Percentiles rank a stretch among this genome's conserved stretches.
Conservation (phyloP, 495 filamentous ascomycete species). For the Saxophila tyrrhenica region DNA sequence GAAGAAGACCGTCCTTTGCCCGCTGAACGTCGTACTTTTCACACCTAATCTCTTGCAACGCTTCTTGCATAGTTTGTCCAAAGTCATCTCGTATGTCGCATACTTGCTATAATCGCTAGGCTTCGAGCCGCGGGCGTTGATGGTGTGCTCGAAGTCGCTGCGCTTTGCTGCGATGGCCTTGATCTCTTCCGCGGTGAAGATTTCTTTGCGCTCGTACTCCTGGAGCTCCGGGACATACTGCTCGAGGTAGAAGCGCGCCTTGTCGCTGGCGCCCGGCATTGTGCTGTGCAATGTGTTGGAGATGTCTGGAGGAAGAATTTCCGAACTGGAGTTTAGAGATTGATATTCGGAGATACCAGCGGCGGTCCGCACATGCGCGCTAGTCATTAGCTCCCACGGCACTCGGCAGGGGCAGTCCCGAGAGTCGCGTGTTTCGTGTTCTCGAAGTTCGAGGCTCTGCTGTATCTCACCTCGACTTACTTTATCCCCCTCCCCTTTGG, state of each 20-base stretch:
- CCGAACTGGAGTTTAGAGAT: not conserved
- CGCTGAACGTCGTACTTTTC: conserved; percentile 48
- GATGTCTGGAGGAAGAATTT: not conserved
- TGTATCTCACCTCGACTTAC: too few relatives aligned
- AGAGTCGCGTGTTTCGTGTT: not conserved
- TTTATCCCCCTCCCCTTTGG: too few relatives aligned
- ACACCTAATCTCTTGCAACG: conserved; percentile 69
- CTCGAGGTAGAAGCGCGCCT: conserved; percentile 89
- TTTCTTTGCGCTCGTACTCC: conserved; percentile 74
- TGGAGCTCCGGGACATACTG: conserved; percentile 81
- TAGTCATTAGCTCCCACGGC: too few relatives aligned
- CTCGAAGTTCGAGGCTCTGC: too few relatives aligned
- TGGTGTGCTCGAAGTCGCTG: conserved; percentile 83
- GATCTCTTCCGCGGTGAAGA: conserved; percentile 86
- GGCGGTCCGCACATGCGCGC: too few relatives aligned
- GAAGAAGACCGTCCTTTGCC: conserved; percentile 73
- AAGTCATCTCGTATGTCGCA: conserved; percentile 79
- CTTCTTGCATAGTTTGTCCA: conserved; percentile 71
- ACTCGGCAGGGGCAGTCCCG: not conserved
- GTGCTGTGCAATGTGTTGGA: conserved; percentile 11
- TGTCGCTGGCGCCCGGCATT: conserved; percentile 81
- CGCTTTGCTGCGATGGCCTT: conserved; percentile 73
- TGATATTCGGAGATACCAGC: not conserved
- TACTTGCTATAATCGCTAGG: conserved; percentile 75
- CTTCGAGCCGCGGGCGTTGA: conserved; percentile 67